These are phyloP conservation scores for Candida yuanshanica DNA, from an alignment of 805 yeast genomes.

Conservation along the genomic window DNA sequence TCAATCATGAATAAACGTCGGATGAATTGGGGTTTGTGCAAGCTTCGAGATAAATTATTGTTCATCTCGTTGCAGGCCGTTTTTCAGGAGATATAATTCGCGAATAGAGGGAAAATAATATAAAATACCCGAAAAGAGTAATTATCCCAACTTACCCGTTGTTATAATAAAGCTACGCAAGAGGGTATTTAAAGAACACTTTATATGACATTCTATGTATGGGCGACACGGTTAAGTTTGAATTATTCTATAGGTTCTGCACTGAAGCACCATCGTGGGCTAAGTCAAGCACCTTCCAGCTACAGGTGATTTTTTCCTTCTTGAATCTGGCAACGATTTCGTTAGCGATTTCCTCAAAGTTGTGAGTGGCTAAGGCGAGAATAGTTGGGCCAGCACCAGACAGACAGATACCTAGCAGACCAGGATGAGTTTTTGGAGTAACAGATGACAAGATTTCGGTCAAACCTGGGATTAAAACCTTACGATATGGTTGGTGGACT, in stretches of 20 bases:
- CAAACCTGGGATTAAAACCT: constrained; percentile 86
- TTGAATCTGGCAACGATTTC: constrained; percentile 68
- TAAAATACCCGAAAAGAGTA: not conserved
- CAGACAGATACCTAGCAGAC: constrained; percentile 87
- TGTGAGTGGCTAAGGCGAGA: constrained; percentile 84
- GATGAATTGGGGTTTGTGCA: not conserved
- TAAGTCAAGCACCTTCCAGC: constrained; percentile 78
- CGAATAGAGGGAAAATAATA: too few species aligned
- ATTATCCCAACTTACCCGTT: too few species aligned
- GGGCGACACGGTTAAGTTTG: not conserved
- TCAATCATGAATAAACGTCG: constrained; percentile 11
- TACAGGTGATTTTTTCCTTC: constrained; percentile 61
- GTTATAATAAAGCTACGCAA: not conserved
- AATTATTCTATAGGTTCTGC: constrained; percentile 10
- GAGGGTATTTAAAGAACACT: too few species aligned
- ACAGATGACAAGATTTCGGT: constrained; percentile 72
- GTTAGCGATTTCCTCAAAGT: constrained; percentile 76
- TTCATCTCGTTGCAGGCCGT: not conserved
- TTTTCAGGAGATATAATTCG: not conserved
- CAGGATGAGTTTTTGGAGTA: constrained; percentile 77
- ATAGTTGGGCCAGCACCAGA: constrained; percentile 99
- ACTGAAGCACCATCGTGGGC: constrained; percentile 86
- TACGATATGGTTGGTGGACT: constrained; percentile 95
- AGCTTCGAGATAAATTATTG: not conserved
- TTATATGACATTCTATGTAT: constrained; percentile 17